A percentile compares a stretch with the other conserved stretches of the same genome.
Evolutionary conservation across 2,329 filamentous ascomycete genomes (phyloP).

Genomic region (Microsporum canis): DNA sequence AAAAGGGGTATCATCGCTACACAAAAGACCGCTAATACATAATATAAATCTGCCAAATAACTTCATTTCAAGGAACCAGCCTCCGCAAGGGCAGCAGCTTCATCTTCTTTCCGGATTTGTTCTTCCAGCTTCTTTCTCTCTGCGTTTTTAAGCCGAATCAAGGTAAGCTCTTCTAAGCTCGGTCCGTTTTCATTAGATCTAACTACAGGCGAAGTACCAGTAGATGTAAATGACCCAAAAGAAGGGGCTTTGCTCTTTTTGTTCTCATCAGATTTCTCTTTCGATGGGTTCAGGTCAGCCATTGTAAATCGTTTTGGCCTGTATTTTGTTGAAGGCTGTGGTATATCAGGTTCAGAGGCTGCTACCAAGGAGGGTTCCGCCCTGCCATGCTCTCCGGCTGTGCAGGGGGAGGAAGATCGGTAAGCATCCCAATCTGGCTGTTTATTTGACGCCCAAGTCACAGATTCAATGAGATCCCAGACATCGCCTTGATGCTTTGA

Average conservation of each 20-base stretch:
- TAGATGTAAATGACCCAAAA: slow-evolving; percentile 32
- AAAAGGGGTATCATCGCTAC: not conserved
- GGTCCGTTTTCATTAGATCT: slow-evolving; percentile 20
- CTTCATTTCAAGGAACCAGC: not conserved
- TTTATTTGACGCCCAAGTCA: slow-evolving; percentile 43
- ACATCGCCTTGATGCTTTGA: slow-evolving; percentile 32
- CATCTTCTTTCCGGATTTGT: slow-evolving; percentile 41
- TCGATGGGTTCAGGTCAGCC: slow-evolving; percentile 21
- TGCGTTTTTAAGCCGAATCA: slow-evolving; percentile 47
- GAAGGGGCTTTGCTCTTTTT: slow-evolving; percentile 28
- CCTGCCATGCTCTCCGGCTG: not conserved
- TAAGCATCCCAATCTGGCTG: slow-evolving; percentile 38
- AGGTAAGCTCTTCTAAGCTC: slow-evolving; percentile 39
- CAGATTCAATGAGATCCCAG: slow-evolving; percentile 42
- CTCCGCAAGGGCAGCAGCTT: slow-evolving; percentile 30
- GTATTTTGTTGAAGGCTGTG: slow-evolving; percentile 11
- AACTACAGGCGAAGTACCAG: slow-evolving; percentile 21
- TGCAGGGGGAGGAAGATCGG: slow-evolving; percentile 13
- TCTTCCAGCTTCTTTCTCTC: slow-evolving; percentile 45
- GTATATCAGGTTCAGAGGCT: slow-evolving; percentile 3
- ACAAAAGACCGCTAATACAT: not conserved
- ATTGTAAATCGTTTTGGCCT: slow-evolving; percentile 25
- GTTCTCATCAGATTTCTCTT: slow-evolving; percentile 14
- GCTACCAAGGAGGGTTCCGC: slow-evolving; percentile 7
- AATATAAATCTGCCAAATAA: not conserved